Evolutionary conservation across 768 basidiomycete genomes (phyloP), one percentile per base, ranked within the genome.

Genomic region (Boletus barrowsii): DNA sequence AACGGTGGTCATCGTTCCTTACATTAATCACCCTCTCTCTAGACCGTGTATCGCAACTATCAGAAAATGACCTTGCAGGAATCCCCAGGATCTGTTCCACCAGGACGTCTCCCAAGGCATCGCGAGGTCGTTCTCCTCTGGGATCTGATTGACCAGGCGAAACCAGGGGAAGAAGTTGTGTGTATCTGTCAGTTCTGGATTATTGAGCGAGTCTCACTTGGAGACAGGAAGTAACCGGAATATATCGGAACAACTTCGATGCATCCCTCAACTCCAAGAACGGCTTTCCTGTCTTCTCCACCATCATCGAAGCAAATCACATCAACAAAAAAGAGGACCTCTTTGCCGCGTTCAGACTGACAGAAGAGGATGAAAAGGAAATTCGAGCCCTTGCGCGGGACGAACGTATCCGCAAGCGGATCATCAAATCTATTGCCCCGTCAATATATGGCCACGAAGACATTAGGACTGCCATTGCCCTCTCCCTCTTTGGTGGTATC

Each of bases 401-500:
- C 66, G 93, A 94, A 50, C 88, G 97, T 48, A 96, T 99, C 62
- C 85, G 92, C 59, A 98, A 97, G 72, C 87, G 97, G 24, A 96
- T 99, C 68, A 83, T 98, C 76, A 99, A 99, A 73, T 97, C 93
- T 13, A 97, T 99, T 54, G 97, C 97, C 3, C 97, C 97, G 0
- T 97, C 94, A 36, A 98, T 99, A 71, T 99, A 98, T 63, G 97
- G 97, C 4, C 97, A 99, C 69, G 97, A 98, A 69, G 90, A 98
- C 69, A 98, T 99, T 79, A 98, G 98, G 75, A 97, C 96, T 0
- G 97, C 94, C 30, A 77, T 99, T 59, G 95, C 97, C 1, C 81
- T 99, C 47, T 93, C 93, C 1, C 84, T 99, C 36, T 98, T 99
- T 57, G 87, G 94, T 11, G 97, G 97, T 44, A 87, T 98, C 2